A percentile compares a stretch with the other conserved stretches of the same genome.
These are phyloP conservation scores for Penicillium rolfsii DNA, from an alignment of 2,329 filamentous ascomycete species.

Conservation along the genomic window DNA sequence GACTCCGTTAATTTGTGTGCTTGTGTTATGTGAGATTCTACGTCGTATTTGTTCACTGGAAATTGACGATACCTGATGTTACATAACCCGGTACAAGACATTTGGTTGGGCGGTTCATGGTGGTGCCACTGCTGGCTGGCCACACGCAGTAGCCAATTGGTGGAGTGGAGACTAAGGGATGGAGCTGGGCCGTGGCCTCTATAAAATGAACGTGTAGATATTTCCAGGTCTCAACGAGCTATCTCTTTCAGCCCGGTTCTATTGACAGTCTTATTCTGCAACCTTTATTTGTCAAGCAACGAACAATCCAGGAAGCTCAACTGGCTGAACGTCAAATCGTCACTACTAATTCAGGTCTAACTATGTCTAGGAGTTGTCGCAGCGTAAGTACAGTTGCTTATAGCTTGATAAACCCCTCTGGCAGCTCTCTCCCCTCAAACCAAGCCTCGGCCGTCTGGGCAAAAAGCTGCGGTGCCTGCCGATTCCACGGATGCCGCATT, in stretches of 20 bases:
- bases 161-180: not conserved
- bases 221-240: not conserved
- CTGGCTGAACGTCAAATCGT: not conserved
- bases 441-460: conserved; percentile 8
- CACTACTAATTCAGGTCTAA: not conserved
- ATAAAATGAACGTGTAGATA: not conserved
- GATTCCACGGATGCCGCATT: conserved; percentile 20
- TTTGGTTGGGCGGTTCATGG: not conserved
- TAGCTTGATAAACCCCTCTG: conserved; percentile 11
- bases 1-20: not conserved
- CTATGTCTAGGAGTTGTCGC: not conserved
- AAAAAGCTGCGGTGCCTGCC: conserved; percentile 14
- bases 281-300: not conserved
- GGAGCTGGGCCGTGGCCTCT: not conserved
- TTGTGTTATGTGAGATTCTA: not conserved
- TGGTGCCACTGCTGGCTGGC: not conserved
- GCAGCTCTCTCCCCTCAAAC: conserved; percentile 9
- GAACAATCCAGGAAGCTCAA: not conserved
- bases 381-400: not conserved
- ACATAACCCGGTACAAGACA: not conserved
- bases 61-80: not conserved
- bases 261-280: not conserved
- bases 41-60: not conserved
- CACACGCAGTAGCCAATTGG: not conserved
- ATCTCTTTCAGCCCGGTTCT: not conserved